Conservation (phyloP, 805 yeast species). For the Ogataea chonburiensis region DNA sequence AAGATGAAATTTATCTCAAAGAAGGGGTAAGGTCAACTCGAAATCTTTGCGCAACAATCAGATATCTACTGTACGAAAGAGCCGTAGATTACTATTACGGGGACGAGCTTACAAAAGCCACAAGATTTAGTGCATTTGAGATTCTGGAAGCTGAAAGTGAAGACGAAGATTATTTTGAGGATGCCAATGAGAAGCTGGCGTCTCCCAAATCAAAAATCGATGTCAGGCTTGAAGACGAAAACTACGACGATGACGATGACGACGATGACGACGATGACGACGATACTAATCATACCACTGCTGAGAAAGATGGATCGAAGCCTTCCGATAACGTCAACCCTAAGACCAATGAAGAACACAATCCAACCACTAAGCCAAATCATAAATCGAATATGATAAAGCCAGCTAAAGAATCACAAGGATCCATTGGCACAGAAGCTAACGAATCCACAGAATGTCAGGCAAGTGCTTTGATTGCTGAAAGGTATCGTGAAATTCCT, state of each 20-base stretch:
- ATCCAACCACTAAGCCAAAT: neutral
- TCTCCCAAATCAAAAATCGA: conserved; percentile 2
- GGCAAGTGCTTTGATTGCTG: too few species aligned
- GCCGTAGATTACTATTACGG: conserved; percentile 47
- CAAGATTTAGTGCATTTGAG: conserved; percentile 20
- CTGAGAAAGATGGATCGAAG: conserved; percentile 3
- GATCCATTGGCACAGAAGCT: too few species aligned
- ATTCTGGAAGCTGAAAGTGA: conserved; percentile 29
- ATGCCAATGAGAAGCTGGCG: conserved; percentile 13
- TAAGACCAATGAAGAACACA: neutral
- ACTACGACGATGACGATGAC: conserved; percentile 35
- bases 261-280: conserved; percentile 18
- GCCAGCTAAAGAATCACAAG: too few species aligned
- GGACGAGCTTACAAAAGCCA: conserved; percentile 7
- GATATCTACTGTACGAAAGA: conserved; percentile 72
- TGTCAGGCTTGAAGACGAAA: conserved; percentile 31
- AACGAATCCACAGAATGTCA: too few species aligned
- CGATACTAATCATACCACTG: neutral
- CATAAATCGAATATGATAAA: too few species aligned
- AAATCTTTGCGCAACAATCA: conserved; percentile 58
- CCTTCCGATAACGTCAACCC: conserved; percentile 7
- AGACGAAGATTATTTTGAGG: conserved; percentile 30
- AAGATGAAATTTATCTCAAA: conserved; percentile 41
- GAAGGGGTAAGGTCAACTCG: conserved; percentile 49
- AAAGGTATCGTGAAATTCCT: conserved; percentile 4